Evolutionary conservation across 2,329 filamentous ascomycete genomes (phyloP).

Genomic region (Huntiella savannae): DNA sequence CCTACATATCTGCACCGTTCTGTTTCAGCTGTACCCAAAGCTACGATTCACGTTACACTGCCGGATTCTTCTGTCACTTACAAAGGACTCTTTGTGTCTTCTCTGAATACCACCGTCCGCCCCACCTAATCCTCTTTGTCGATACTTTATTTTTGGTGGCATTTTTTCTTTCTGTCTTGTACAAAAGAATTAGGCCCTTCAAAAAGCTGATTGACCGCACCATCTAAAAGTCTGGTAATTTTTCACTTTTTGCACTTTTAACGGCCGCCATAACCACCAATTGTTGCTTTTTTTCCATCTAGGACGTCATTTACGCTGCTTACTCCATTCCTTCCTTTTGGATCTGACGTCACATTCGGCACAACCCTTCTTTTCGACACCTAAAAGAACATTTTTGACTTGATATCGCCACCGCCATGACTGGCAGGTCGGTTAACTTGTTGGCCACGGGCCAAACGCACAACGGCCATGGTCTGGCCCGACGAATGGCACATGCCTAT

Average conservation of each 20-base stretch:
- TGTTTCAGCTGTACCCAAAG: too few species aligned
- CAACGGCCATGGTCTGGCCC: background rate
- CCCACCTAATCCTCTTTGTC: background rate
- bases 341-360: background rate
- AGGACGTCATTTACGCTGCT: background rate
- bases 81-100: too few species aligned
- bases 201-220: background rate
- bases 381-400: background rate
- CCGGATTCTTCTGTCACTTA: too few species aligned
- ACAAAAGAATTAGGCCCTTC: background rate
- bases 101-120: too few species aligned
- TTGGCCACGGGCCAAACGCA: background rate
- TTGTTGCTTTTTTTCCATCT: background rate
- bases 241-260: background rate
- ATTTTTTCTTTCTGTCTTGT: background rate
- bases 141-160: background rate
- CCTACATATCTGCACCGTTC: too few species aligned
- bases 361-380: background rate
- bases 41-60: too few species aligned
- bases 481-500: slow-evolving; percentile 3
- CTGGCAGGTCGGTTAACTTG: background rate
- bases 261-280: background rate
- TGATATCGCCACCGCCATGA: background rate
- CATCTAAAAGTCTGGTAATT: background rate
- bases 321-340: background rate